Evolutionary conservation across 83 land plant genomes (phyloP).

Genomic region (Diphasiastrum complanatum): DNA sequence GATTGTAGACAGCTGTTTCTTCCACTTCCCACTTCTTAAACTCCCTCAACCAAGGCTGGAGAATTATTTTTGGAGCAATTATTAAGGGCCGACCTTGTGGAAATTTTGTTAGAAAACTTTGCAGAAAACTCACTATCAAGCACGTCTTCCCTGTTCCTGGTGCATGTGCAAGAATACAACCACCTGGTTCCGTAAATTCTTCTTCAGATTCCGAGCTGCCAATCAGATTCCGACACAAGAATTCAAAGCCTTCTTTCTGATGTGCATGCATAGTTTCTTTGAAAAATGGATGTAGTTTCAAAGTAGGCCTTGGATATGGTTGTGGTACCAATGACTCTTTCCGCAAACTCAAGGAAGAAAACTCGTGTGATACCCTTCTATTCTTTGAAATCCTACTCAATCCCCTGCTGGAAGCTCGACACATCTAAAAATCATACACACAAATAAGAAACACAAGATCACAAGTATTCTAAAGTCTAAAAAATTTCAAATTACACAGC

Average conservation of each 20-base stretch:
- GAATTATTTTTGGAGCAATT: conserved; percentile 74
- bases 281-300: conserved; percentile 45
- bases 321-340: too few relatives aligned
- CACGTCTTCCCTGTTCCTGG: conserved; percentile 92
- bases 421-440: too few relatives aligned
- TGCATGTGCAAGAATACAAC: conserved; percentile 79
- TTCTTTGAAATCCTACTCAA: too few relatives aligned
- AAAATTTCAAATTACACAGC: too few relatives aligned
- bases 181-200: conserved; percentile 44
- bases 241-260: conserved; percentile 56
- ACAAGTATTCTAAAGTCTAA: too few relatives aligned
- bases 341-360: too few relatives aligned
- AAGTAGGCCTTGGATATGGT: too few relatives aligned
- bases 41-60: conserved; percentile 65
- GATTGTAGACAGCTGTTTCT: conserved; percentile 37
- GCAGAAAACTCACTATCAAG: conserved; percentile 58
- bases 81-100: conserved; percentile 62
- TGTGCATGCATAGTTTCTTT: conserved; percentile 37
- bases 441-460: too few relatives aligned
- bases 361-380: too few relatives aligned
- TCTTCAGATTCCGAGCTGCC: conserved; percentile 38
- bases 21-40: conserved; percentile 69
- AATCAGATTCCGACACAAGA: conserved; percentile 52
- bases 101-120: conserved; percentile 59
- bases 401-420: too few relatives aligned